Percentiles rank a stretch among this genome's conserved stretches.
These are phyloP conservation scores for Antitrichia curtipendula DNA, from an alignment of 225 moss, liverwort and hornwort species.

Conservation along the genomic window DNA sequence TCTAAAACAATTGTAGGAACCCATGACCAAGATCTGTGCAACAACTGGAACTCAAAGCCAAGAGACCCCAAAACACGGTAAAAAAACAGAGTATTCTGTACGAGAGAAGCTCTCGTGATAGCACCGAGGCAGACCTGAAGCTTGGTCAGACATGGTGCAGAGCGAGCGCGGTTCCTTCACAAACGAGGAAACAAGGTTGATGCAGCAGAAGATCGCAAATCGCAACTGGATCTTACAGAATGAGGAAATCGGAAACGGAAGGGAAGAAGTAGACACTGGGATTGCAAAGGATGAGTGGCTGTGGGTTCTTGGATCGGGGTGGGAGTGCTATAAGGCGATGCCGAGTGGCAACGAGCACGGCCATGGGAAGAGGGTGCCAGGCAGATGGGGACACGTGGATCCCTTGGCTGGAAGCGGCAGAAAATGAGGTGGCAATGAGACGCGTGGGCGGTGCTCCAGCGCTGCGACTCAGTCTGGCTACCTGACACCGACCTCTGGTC, in stretches of 20 bases:
- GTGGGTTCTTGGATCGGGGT: background rate
- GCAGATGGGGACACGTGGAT: background rate
- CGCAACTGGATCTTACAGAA: background rate
- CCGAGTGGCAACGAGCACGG: background rate
- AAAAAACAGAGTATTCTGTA: background rate
- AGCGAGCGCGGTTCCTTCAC: background rate
- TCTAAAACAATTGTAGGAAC: too few species aligned
- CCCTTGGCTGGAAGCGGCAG: background rate
- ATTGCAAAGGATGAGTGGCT: background rate
- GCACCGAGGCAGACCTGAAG: background rate
- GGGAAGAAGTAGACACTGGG: background rate
- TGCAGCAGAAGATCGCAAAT: background rate
- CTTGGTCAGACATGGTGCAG: background rate
- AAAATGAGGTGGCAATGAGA: background rate
- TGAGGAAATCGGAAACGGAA: background rate
- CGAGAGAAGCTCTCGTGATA: background rate
- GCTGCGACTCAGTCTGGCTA: background rate
- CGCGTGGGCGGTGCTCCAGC: background rate
- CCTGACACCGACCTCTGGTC: constrained; percentile 5
- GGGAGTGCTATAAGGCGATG: background rate
- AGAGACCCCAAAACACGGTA: too few species aligned
- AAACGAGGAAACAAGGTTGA: background rate
- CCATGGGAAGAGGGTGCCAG: background rate
- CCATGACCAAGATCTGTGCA: background rate
- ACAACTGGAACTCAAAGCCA: background rate